Base-by-base conservation (phyloP, 345 rosid genomes). In the Moricandia arvensis region DNA sequence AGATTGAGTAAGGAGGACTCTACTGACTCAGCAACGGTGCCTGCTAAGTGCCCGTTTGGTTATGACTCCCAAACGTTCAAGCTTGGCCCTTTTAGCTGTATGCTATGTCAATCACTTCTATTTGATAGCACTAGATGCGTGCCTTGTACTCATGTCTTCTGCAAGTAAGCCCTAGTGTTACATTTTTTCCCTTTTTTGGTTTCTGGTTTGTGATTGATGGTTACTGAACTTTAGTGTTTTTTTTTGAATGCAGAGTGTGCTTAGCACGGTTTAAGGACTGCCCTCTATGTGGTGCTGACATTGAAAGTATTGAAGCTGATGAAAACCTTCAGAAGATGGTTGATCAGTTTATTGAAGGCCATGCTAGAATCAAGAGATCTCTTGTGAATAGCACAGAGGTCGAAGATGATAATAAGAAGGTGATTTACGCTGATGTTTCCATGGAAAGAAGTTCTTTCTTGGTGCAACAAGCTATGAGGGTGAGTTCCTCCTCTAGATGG, bases 401-500 rank as follows among this genome's bases (percentile, higher is more conserved):
- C 9, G 72, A 26, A 2, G 79, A 78, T n/a, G 85, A 83, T 31
- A 84, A 83, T 41, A 83, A 83, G 45, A 85, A 83, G 12, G 96
- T 95, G 43, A 83, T 88, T 61, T 95, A 95, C 61, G 99, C 85
- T 69, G 97, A 95, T 59, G 97, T 95, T 18, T 95, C 99, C 26
- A 76, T 95, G 85, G 99, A 95, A 83, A 85, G 99, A 82, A 97
- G 97, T 67, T 86, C 93, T 63, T 95, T 95, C 87, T 85, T 96
- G 95, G 91, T 93, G 74, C 97, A 93, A 73, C 98, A 96, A 81
- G 93, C 97, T 37, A 89, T 91, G 95, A 83, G 98, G 89, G 99
- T 91, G 77, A 88, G 99, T 86, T 35, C 49, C 21, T 30, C 10
- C 33, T 60, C 30, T 67, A 53, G 6, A 21, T 21, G 24, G 24